Conservation (phyloP, 805 yeast species). For the Wickerhamiella parazyma region DNA sequence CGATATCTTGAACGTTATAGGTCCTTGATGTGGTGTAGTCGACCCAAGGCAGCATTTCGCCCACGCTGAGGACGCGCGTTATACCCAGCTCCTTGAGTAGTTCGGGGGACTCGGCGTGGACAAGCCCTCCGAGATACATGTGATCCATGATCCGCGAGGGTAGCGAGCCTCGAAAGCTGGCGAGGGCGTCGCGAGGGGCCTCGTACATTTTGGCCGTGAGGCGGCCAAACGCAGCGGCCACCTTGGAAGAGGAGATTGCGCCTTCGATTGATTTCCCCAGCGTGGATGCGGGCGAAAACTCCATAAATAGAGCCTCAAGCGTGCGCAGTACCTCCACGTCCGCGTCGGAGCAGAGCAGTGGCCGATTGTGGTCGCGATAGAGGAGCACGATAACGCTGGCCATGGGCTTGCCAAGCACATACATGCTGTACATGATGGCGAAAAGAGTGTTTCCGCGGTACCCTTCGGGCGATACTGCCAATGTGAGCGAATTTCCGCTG, state of each 20-base stretch:
- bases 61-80: constrained; percentile 67
- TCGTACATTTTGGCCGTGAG: constrained; percentile 8
- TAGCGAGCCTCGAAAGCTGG: constrained; percentile 43
- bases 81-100: constrained; percentile 55
- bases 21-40: constrained; percentile 13
- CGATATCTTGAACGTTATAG: constrained; percentile 17
- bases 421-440: constrained; percentile 56
- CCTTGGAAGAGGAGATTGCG: constrained; percentile 9
- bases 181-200: constrained; percentile 21
- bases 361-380: constrained; percentile 54
- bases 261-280: constrained; percentile 13
- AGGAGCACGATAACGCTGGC: constrained; percentile 54
- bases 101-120: constrained; percentile 62
- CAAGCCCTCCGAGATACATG: constrained; percentile 69
- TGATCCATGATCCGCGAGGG: constrained; percentile 80
- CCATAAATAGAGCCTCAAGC: constrained; percentile 46
- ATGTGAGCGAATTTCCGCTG: constrained; percentile 21
- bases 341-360: constrained; percentile 69
- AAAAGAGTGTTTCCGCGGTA: constrained; percentile 83
- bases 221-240: constrained; percentile 3
- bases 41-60: constrained; percentile 64
- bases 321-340: constrained; percentile 57
- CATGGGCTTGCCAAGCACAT: constrained; percentile 43
- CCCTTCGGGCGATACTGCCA: constrained; percentile 78
- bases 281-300: constrained; percentile 39